phyloP scores from a whole-genome alignment of 2,329 filamentous ascomycete species.

The Sclerotinia subarctica region DNA sequence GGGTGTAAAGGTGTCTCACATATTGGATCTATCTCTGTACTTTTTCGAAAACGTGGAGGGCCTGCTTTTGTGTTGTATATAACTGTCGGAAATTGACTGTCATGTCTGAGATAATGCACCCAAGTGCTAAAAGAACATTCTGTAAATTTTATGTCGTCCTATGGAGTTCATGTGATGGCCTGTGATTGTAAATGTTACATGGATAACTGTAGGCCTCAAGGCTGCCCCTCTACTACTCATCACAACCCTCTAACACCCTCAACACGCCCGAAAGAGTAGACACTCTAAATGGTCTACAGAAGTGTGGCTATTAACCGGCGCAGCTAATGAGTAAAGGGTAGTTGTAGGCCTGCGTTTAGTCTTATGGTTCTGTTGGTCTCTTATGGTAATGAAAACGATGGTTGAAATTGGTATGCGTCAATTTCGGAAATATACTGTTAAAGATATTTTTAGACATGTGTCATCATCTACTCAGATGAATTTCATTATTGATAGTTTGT shows the following conservation, averaged over 20 bases:
- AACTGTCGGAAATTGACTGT: background rate
- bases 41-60: background rate
- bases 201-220: background rate
- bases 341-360: background rate
- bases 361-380: background rate
- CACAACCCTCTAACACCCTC: background rate
- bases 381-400: background rate
- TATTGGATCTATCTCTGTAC: background rate
- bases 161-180: background rate
- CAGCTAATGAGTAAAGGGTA: background rate
- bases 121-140: background rate
- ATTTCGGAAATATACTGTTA: background rate
- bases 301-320: background rate
- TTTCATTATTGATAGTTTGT: background rate
- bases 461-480: no score
- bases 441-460: background rate
- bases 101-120: background rate
- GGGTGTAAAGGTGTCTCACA: conserved; percentile 1
- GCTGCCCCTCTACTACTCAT: background rate
- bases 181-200: background rate
- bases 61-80: background rate
- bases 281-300: no score
- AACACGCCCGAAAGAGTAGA: background rate
- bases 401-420: background rate
- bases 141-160: background rate